phyloP scores from a whole-genome alignment of 1,139 yeast genomes.

The Candida tropicalis region DNA sequence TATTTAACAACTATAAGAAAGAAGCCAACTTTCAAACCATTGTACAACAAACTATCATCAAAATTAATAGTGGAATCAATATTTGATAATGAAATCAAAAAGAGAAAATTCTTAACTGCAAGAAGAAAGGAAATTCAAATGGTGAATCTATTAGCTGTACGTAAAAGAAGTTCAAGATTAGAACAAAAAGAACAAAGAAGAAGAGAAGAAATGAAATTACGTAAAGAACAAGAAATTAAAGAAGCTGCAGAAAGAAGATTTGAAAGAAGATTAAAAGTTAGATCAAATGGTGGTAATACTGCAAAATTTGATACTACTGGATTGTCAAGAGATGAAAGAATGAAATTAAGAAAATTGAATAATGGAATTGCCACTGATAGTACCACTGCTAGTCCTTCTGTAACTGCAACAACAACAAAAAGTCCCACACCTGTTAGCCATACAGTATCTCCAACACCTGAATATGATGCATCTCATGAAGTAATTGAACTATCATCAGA shows the following conservation, averaged over 20 bases:
- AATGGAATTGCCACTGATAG: background rate
- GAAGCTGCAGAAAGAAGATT: constrained; percentile 40
- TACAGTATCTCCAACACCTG: no score
- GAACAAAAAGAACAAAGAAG: constrained; percentile 53
- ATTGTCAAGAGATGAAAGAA: constrained; percentile 45
- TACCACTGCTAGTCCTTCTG: constrained; percentile 4
- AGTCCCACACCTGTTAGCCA: background rate
- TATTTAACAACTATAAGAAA: constrained; percentile 23
- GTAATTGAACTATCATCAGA: background rate
- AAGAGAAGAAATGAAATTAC: constrained; percentile 39
- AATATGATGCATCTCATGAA: background rate
- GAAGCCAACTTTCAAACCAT: constrained; percentile 20
- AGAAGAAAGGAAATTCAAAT: constrained; percentile 52
- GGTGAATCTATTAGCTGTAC: constrained; percentile 48
- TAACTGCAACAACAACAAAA: constrained; percentile 14
- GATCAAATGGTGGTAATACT: constrained; percentile 9
- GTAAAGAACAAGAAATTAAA: constrained; percentile 32
- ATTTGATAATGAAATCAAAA: constrained; percentile 33
- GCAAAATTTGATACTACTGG: constrained; percentile 12
- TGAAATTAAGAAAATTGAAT: constrained; percentile 32
- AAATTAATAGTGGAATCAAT: constrained; percentile 26
- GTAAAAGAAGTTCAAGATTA: constrained; percentile 51
- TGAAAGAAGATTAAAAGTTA: constrained; percentile 37
- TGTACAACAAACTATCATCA: constrained; percentile 21
- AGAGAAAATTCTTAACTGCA: constrained; percentile 44